Evolutionary conservation across 2,329 filamentous ascomycete genomes (phyloP), one percentile per base, ranked within the genome.

Genomic region (Boeremia exigua): DNA sequence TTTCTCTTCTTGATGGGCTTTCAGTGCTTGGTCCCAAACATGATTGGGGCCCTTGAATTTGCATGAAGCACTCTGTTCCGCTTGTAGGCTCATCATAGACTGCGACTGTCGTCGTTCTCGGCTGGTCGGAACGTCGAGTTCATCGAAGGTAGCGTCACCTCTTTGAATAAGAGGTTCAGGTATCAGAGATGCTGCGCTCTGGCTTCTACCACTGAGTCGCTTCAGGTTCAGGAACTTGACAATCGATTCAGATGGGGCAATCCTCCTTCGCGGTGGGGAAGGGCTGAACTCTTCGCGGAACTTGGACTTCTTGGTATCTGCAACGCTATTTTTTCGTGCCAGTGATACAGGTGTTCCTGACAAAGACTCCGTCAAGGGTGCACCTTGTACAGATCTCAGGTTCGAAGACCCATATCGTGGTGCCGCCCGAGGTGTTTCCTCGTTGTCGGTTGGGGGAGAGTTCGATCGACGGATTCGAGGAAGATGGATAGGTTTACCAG

Each of bases 281-380:
- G 67, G 69, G 34, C 69, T 72, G 56, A 76, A 73, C 27, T 75
- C 72, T 58, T 76, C 73, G 7, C 66, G 65, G 28, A 76, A 76
- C 29, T 71, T 74, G 1, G 72, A 74, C 27, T 61, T 68, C 32
- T 73, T 72, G 0, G 70, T 72, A 25, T 63, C 62, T 5, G 68
- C 67, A 12, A 72, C 65, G 27, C 70, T 72, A 48, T 72, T 72
- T 29, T 69, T 70, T 17, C 64, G 63, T 8, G 58, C 57, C 14
- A 66, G 25, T 2, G 40, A 43, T 1, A 7, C 19, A 3, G 63
- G 59, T 8, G 55, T 48, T 9, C 56, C 29, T 34, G 50, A 43
- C 37, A 56, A 28, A 4, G 40, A 37, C 10, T 32, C 45, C 30
- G 59, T 25, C 3, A 17, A 5, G 19, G 48, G 6, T 4, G 56